A percentile compares a stretch with the other conserved stretches of the same genome.
phyloP scores from a whole-genome alignment of 2,329 filamentous ascomycete genomes.

The Ceratocystis colombiana region DNA sequence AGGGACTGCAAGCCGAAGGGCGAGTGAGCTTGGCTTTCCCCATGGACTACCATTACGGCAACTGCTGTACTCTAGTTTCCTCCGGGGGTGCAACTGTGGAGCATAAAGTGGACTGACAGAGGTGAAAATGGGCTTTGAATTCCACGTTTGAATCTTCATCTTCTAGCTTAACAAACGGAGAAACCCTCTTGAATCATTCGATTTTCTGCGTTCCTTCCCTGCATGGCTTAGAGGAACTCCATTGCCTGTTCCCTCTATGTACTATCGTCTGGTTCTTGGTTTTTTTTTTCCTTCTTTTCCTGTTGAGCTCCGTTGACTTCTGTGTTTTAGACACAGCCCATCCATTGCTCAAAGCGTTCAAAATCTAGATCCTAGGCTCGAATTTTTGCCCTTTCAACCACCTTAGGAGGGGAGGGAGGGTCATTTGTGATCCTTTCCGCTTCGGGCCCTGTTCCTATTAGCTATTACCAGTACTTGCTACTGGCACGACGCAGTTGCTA shows the following conservation, averaged over 20 bases:
- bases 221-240: neutral
- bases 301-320: neutral
- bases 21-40: neutral
- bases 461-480: neutral
- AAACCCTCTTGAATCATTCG: neutral
- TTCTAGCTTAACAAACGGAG: neutral
- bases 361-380: conserved; percentile 6
- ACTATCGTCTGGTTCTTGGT: neutral
- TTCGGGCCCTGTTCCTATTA: conserved; percentile 17
- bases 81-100: neutral
- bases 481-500: neutral
- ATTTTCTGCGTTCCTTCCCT: neutral
- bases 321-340: neutral
- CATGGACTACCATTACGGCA: neutral
- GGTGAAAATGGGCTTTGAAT: neutral
- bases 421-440: conserved; percentile 18
- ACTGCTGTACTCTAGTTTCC: neutral
- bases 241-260: neutral
- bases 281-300: neutral
- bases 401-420: conserved; percentile 6
- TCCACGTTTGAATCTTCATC: neutral
- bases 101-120: neutral
- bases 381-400: neutral
- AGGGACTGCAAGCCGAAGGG: neutral
- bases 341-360: neutral